Evolutionary conservation across 305 asterid species (phyloP).

Genomic region (Ajuga reptans): DNA sequence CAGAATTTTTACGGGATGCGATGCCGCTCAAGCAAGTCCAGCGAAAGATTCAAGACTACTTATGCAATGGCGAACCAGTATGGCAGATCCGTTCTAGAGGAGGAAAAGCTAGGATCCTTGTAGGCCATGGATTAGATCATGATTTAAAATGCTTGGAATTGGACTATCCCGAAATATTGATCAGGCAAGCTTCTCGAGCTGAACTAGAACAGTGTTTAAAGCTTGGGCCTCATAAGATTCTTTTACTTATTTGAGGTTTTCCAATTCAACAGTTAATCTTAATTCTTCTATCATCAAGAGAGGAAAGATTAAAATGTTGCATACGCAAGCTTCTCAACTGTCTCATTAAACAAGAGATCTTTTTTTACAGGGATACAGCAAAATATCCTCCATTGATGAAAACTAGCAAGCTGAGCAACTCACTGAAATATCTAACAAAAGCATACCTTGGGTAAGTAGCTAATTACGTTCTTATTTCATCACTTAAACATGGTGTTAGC

Average conservation of each 20-base stretch:
- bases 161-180: conserved; percentile 55
- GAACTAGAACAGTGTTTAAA: neutral
- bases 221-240: neutral
- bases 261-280: neutral
- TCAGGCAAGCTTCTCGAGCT: conserved; percentile 44
- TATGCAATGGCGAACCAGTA: conserved; percentile 81
- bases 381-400: conserved; percentile 85
- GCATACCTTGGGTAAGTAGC: conserved; percentile 71
- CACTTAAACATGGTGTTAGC: neutral
- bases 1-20: conserved; percentile 72
- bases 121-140: conserved; percentile 85
- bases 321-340: neutral
- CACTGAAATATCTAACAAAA: conserved; percentile 70
- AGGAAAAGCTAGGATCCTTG: conserved; percentile 73
- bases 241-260: neutral
- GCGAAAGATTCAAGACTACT: conserved; percentile 71
- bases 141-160: conserved; percentile 72
- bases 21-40: conserved; percentile 58
- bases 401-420: conserved; percentile 96
- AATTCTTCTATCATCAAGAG: neutral
- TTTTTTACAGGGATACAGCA: conserved; percentile 63
- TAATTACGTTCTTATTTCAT: neutral
- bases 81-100: conserved; percentile 82
- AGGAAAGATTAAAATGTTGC: neutral
- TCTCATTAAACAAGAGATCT: neutral